Percentiles rank a stretch among this genome's conserved stretches.
These are phyloP conservation scores for Trichoderma sp. DNA, from an alignment of 2,329 filamentous ascomycete genomes.

Conservation along the genomic window DNA sequence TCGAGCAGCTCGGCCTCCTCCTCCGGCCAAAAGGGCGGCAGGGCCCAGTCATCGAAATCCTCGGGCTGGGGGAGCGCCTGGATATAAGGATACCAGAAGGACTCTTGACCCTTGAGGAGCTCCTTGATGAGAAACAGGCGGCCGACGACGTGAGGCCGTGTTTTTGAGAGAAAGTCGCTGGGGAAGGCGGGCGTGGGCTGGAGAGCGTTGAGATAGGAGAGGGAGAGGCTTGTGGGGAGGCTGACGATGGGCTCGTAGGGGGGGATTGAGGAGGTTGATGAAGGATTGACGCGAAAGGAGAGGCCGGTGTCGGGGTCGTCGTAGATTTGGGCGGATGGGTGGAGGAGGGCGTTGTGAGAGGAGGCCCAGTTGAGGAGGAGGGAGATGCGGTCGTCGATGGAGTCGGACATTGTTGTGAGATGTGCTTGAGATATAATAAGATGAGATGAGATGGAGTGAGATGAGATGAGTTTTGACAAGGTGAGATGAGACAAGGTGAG, in stretches of 20 bases:
- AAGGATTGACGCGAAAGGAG: slow-evolving; percentile 51
- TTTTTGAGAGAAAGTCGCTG: slow-evolving; percentile 45
- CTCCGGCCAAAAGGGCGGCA: slow-evolving; percentile 63
- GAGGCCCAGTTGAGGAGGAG: slow-evolving; percentile 50
- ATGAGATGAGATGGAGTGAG: background rate
- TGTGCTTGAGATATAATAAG: background rate
- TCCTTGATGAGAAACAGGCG: slow-evolving; percentile 70
- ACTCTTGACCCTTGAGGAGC: slow-evolving; percentile 55
- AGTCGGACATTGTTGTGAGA: slow-evolving; percentile 1
- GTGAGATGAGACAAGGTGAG: background rate
- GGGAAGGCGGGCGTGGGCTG: slow-evolving; percentile 41
- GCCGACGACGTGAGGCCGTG: slow-evolving; percentile 59
- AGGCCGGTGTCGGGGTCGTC: slow-evolving; percentile 50
- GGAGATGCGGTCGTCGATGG: slow-evolving; percentile 25
- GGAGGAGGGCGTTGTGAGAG: slow-evolving; percentile 46
- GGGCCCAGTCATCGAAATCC: slow-evolving; percentile 47
- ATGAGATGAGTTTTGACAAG: background rate
- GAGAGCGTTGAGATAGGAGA: slow-evolving; percentile 59
- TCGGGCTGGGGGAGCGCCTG: slow-evolving; percentile 61
- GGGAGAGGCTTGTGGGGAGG: slow-evolving; percentile 51
- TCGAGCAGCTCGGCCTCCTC: slow-evolving; percentile 58
- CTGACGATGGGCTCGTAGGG: slow-evolving; percentile 47
- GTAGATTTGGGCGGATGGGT: slow-evolving; percentile 53
- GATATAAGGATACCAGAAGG: slow-evolving; percentile 70
- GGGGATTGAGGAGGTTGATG: slow-evolving; percentile 29